Evolutionary conservation across 768 basidiomycete genomes (phyloP).

Genomic region (Trichaptum fuscoviolaceum): DNA sequence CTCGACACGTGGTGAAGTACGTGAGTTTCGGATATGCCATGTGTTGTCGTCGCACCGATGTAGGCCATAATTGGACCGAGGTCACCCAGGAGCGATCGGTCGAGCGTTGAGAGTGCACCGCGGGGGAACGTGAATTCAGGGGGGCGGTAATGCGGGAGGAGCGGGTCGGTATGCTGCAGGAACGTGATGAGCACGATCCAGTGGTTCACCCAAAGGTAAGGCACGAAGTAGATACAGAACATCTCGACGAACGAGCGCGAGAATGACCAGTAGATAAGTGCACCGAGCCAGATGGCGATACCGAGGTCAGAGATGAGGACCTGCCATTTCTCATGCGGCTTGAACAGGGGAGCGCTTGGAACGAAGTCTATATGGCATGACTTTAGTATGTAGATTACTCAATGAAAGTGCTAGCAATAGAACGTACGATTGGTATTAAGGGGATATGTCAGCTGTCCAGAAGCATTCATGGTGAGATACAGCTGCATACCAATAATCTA

Average conservation of each 20-base stretch:
- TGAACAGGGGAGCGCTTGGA: constrained; percentile 75
- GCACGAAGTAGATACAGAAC: constrained; percentile 74
- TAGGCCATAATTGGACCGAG: constrained; percentile 75
- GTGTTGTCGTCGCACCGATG: constrained; percentile 79
- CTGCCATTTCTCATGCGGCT: constrained; percentile 71
- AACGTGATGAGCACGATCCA: constrained; percentile 97
- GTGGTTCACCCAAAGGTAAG: constrained; percentile 93
- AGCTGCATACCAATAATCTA: constrained; percentile 82
- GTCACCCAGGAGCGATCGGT: constrained; percentile 76
- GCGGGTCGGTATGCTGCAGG: constrained; percentile 96
- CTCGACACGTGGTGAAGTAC: constrained; percentile 87
- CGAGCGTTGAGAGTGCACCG: constrained; percentile 88
- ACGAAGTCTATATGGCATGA: constrained; percentile 54
- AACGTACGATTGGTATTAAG: constrained; percentile 69
- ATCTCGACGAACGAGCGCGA: constrained; percentile 66
- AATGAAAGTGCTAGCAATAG: not conserved
- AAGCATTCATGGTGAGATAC: constrained; percentile 78
- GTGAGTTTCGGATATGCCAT: constrained; percentile 94
- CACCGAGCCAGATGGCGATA: constrained; percentile 65
- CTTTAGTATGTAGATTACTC: constrained; percentile 5
- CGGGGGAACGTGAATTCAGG: constrained; percentile 89
- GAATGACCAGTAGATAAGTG: constrained; percentile 49
- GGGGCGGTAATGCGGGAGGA: constrained; percentile 90
- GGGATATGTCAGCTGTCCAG: constrained; percentile 82
- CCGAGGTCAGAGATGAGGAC: constrained; percentile 82